A percentile compares a stretch with the other conserved stretches of the same genome.
Evolutionary conservation across 345 rosid species (phyloP).

Genomic region (Kandelia obovata): DNA sequence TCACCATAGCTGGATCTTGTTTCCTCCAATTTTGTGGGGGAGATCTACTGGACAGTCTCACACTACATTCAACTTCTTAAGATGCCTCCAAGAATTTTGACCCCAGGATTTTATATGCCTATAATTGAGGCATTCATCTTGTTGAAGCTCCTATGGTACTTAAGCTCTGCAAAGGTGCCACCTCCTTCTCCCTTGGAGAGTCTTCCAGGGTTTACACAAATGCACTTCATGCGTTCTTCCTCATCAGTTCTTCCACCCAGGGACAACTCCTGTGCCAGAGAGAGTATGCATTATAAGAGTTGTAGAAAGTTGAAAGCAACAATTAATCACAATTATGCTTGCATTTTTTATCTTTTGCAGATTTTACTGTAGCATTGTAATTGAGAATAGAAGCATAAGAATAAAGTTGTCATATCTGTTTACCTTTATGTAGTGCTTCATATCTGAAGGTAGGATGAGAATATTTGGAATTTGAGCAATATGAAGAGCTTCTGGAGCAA

Average conservation of each 20-base stretch:
- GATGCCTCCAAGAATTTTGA: not conserved
- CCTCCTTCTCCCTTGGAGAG: slow-evolving; percentile 82
- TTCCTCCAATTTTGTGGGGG: not conserved
- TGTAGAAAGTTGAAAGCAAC: not conserved
- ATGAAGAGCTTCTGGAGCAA: slow-evolving; percentile 60
- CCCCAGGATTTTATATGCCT: slow-evolving; percentile 41
- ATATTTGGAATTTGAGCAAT: slow-evolving; percentile 59
- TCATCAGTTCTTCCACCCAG: slow-evolving; percentile 54
- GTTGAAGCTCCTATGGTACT: slow-evolving; percentile 53
- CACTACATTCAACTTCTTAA: not conserved
- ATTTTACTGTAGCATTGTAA: not conserved
- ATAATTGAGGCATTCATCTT: slow-evolving; percentile 59
- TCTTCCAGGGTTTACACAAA: slow-evolving; percentile 87
- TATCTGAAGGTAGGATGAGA: slow-evolving; percentile 78
- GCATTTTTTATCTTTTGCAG: not conserved
- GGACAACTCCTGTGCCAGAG: slow-evolving; percentile 47
- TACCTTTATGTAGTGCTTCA: slow-evolving; percentile 79
- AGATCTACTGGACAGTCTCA: not conserved
- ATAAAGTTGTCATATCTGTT: not conserved
- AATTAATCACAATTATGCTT: not conserved
- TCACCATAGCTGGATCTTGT: too few species aligned
- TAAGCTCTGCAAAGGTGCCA: slow-evolving; percentile 78
- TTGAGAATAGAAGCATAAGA: not conserved
- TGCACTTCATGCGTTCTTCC: slow-evolving; percentile 52
- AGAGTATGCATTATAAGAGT: not conserved